Percentiles rank a stretch among this genome's conserved stretches.
These are phyloP conservation scores for Laburnicola sp. DNA, from an alignment of 2,329 filamentous ascomycete species.

Conservation along the genomic window DNA sequence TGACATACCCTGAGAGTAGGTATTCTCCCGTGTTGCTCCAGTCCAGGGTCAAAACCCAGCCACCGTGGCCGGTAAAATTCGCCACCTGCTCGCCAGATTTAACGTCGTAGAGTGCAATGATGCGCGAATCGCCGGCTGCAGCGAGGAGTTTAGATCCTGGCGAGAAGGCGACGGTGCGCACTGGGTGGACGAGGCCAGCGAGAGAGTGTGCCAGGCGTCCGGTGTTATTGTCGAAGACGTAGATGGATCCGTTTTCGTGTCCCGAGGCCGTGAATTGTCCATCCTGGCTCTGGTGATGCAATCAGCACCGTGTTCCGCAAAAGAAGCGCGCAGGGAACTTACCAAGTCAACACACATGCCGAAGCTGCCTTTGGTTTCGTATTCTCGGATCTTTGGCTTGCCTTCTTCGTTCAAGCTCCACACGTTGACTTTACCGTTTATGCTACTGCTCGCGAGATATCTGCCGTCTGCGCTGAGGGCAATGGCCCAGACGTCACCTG, in stretches of 20 bases:
- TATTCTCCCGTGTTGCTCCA: constrained; percentile 95
- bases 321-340: constrained; percentile 19
- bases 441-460: constrained; percentile 83
- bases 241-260: constrained; percentile 88
- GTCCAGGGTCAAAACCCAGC: constrained; percentile 88
- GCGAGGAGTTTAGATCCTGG: constrained; percentile 82
- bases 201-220: constrained; percentile 84
- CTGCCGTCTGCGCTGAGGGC: constrained; percentile 81
- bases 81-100: constrained; percentile 89
- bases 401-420: constrained; percentile 67
- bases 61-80: constrained; percentile 75
- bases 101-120: constrained; percentile 92
- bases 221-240: constrained; percentile 92
- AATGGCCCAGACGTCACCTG: constrained; percentile 83
- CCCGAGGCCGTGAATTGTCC: constrained; percentile 87
- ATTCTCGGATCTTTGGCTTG: constrained; percentile 71
- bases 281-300: constrained; percentile 60
- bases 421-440: constrained; percentile 85
- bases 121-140: constrained; percentile 82
- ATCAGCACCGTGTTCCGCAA: neutral
- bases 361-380: constrained; percentile 92
- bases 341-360: constrained; percentile 83
- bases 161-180: constrained; percentile 84
- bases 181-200: constrained; percentile 81
- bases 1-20: constrained; percentile 71